A percentile compares a stretch with the other conserved stretches of the same genome.
phyloP scores from a whole-genome alignment of 768 basidiomycete genomes.

The Lentinus tigrinus region DNA sequence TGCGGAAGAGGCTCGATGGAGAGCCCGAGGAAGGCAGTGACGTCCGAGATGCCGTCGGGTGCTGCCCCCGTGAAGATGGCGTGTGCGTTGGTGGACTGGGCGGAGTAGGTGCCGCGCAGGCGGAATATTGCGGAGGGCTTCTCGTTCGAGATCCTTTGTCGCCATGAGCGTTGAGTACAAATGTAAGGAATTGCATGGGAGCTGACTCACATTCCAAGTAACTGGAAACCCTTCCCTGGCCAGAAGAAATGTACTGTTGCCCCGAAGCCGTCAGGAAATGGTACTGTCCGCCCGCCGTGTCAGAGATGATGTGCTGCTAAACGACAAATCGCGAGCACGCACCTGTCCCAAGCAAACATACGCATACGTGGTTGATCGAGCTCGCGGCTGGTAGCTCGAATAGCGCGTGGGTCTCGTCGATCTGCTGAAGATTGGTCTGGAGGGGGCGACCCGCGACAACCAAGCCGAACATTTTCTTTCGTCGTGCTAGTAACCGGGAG shows the following conservation, averaged over 20 bases:
- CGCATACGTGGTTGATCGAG: conserved; percentile 80
- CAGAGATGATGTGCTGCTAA: background rate
- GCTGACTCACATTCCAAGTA: conserved; percentile 73
- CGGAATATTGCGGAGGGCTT: conserved; percentile 91
- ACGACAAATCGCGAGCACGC: conserved; percentile 19
- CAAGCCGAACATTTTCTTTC: conserved; percentile 67
- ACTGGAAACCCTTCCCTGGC: conserved; percentile 85
- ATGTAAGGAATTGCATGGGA: background rate
- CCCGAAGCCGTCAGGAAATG: conserved; percentile 82
- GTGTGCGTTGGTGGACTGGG: conserved; percentile 29
- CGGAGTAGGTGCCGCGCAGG: conserved; percentile 62
- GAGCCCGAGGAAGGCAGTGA: conserved; percentile 76
- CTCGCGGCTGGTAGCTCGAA: conserved; percentile 73
- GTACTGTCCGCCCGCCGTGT: conserved; percentile 40
- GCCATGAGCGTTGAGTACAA: background rate
- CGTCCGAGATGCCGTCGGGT: conserved; percentile 34
- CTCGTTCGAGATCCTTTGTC: conserved; percentile 77
- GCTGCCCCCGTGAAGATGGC: conserved; percentile 30
- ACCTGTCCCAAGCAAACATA: conserved; percentile 82
- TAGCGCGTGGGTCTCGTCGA: conserved; percentile 81
- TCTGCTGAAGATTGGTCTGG: conserved; percentile 77
- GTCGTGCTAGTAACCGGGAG: background rate
- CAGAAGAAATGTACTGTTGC: conserved; percentile 84
- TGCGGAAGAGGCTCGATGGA: conserved; percentile 71
- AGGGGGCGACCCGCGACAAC: conserved; percentile 74